A percentile compares a stretch with the other conserved stretches of the same genome.
Evolutionary conservation across 192 early-diverging fungal species (phyloP).

Genomic region (Backusella macrospora): DNA sequence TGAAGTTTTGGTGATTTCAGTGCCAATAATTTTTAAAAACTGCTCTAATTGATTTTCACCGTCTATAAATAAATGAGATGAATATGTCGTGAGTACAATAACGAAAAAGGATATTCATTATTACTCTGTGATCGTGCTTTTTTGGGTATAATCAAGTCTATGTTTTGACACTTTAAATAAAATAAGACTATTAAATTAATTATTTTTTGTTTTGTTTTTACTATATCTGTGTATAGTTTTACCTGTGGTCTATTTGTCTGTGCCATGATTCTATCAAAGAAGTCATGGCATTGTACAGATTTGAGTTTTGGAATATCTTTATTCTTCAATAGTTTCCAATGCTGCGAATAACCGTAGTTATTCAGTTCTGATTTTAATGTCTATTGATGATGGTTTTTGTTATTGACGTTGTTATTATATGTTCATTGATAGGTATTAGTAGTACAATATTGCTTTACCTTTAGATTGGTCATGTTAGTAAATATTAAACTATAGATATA

Average conservation of each 20-base stretch:
- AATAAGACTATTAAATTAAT: neutral
- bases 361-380: slow-evolving; percentile 26
- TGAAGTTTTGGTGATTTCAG: neutral
- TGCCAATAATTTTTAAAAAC: slow-evolving; percentile 27
- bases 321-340: slow-evolving; percentile 35
- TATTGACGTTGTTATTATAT: neutral
- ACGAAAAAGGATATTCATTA: neutral
- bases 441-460: neutral
- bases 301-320: slow-evolving; percentile 10
- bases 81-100: neutral
- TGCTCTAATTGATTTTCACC: slow-evolving; percentile 27
- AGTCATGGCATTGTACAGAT: neutral
- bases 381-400: neutral
- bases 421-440: no score
- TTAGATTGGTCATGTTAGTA: neutral
- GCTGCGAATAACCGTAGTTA: slow-evolving; percentile 27
- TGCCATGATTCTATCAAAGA: slow-evolving; percentile 15
- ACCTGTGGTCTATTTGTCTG: slow-evolving; percentile 14
- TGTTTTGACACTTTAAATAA: slow-evolving; percentile 26
- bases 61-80: neutral
- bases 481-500: no score
- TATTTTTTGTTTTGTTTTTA: neutral
- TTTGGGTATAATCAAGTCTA: slow-evolving; percentile 30
- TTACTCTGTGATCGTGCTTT: slow-evolving; percentile 22
- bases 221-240: neutral